Base-by-base conservation (phyloP, 176 grass and related monocot species). In the Ensete ventricosum region DNA sequence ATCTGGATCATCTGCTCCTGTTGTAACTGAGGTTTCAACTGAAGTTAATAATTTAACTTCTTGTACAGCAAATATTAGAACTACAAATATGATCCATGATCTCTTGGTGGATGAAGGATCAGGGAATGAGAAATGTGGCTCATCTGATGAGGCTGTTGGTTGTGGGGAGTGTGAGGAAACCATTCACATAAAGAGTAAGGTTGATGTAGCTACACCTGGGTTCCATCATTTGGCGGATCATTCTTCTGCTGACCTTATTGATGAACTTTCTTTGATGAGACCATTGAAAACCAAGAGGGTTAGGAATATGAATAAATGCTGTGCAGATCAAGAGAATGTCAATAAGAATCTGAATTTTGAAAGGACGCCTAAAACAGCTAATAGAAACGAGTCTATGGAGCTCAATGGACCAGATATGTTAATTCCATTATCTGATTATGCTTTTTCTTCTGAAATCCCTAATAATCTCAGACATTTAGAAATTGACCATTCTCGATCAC, bases 1-100 rank as follows among this genome's bases (percentile, higher is more conserved):
- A 85, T 98, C 84, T 81, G 90, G 82, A 53, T 93, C 86, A 17
- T 93, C 90, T 51, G 87, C 83, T 21, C 84, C 82, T 83, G 86
- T 87, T 48, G 55, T 98, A 78, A 91, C 90, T 76, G 87, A 91
- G 77, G 81, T 90, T 81, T 88, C 84, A 69, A 72, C 80, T 83
- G 86, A 87, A 83, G 55, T 62, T 66, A 88, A 93, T 65, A 90
- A 82, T 78, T 54, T 74, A 27, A 63, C 66, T 9, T 76, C 85
- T n/a, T 78, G 64, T 85, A 66, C 67, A 62, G 54, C 62, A 78
- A 68, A 60, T 59, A 34, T 23, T 65, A 66, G 77, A 72, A 77
- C 81, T 73, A 72, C 73, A 48, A 63, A 75, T 62, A 76, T 76
- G 78, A 62, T 34, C 19, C 83, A 85, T 55, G 81, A 81, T 58